Percentiles rank a stretch among this genome's conserved stretches.
phyloP scores from a whole-genome alignment of 73 alveolate species.

The Urostyla sp. region DNA sequence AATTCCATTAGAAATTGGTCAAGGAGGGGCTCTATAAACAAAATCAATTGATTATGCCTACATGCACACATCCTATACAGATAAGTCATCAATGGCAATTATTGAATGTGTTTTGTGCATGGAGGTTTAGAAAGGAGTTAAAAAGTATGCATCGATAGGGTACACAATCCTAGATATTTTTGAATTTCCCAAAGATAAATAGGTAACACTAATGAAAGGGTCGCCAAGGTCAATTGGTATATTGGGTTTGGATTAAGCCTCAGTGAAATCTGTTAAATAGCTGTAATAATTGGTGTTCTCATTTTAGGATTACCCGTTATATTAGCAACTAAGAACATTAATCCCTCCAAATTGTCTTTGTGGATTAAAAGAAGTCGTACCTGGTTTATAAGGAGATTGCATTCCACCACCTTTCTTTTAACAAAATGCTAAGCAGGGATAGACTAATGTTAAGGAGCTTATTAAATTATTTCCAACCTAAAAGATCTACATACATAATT shows the following conservation, averaged over 20 bases:
- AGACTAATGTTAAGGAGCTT: neutral
- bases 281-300: too few relatives aligned
- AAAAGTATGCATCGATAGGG: constrained; percentile 36
- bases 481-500: constrained; percentile 36
- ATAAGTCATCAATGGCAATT: constrained; percentile 13
- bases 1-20: neutral
- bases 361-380: constrained; percentile 4
- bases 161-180: constrained; percentile 30
- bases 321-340: neutral
- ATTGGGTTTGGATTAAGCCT: neutral
- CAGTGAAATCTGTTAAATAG: too few relatives aligned
- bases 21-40: constrained; percentile 1
- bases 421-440: neutral
- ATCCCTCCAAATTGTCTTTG: constrained; percentile 27
- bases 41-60: constrained; percentile 28
- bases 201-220: constrained; percentile 13
- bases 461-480: neutral
- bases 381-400: constrained; percentile 28
- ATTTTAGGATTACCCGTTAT: constrained; percentile 8
- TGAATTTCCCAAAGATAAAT: neutral
- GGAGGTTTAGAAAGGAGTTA: constrained; percentile 3
- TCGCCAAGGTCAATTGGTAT: constrained; percentile 40
- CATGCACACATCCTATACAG: constrained; percentile 24
- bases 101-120: constrained; percentile 36
- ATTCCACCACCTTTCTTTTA: neutral